Conservation (phyloP, 352 stramenopile genomes). For the Pythium apleroticum region DNA sequence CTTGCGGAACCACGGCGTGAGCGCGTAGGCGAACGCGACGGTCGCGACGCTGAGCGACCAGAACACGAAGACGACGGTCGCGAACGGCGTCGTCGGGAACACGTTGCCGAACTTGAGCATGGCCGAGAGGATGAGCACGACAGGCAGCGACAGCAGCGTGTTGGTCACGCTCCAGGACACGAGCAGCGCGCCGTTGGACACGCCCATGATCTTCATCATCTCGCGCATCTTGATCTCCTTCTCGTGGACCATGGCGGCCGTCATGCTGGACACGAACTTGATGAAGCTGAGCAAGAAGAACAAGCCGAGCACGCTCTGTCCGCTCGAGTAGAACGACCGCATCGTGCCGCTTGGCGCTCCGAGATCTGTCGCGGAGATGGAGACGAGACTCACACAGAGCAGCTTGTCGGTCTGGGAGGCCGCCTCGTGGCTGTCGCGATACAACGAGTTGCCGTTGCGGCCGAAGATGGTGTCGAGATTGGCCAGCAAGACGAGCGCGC, state of each 20-base stretch:
- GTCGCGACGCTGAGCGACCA: slow-evolving; percentile 58
- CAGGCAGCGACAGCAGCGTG: slow-evolving; percentile 41
- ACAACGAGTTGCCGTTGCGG: neutral
- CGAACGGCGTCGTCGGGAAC: slow-evolving; percentile 55
- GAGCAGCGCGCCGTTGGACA: slow-evolving; percentile 60
- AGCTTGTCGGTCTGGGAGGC: slow-evolving; percentile 26
- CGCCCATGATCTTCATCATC: slow-evolving; percentile 86
- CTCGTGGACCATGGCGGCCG: slow-evolving; percentile 73
- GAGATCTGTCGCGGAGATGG: slow-evolving; percentile 17
- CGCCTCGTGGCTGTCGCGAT: neutral
- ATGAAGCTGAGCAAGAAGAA: slow-evolving; percentile 45
- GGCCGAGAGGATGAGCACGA: slow-evolving; percentile 24
- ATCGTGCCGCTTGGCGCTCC: slow-evolving; percentile 30
- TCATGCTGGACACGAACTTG: slow-evolving; percentile 67
- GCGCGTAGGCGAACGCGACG: slow-evolving; percentile 62
- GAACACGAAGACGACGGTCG: slow-evolving; percentile 68
- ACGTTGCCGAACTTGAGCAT: slow-evolving; percentile 65
- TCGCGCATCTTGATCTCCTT: slow-evolving; percentile 79
- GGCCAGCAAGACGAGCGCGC: slow-evolving; percentile 33
- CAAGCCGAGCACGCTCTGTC: slow-evolving; percentile 42
- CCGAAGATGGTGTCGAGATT: slow-evolving; percentile 36
- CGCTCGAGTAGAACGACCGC: slow-evolving; percentile 43
- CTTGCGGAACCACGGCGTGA: slow-evolving; percentile 74
- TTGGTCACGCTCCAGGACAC: slow-evolving; percentile 63
- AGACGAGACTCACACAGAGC: slow-evolving; percentile 25